Conservation (phyloP, 306 rosid species). For the Acmispon strigosus region DNA sequence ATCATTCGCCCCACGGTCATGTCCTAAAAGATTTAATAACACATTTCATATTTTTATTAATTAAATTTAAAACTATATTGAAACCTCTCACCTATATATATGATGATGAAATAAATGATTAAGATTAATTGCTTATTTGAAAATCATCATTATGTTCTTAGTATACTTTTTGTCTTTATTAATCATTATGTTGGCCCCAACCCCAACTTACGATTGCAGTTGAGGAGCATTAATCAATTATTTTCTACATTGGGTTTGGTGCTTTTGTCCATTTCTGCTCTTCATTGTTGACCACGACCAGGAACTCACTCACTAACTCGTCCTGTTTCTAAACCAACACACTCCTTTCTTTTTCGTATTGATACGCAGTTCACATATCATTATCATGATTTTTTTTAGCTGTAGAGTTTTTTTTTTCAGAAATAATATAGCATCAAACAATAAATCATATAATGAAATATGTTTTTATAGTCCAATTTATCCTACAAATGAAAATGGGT, state of each 20-base stretch:
- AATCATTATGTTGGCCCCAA: background rate
- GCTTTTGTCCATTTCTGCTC: background rate
- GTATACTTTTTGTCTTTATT: background rate
- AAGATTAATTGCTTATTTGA: too few species aligned
- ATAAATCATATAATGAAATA: too few species aligned
- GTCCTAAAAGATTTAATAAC: too few species aligned
- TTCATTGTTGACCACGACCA: background rate
- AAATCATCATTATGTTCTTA: too few species aligned
- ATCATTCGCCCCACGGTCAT: too few species aligned
- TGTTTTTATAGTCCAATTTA: too few species aligned
- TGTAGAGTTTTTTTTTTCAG: background rate
- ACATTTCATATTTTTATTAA: too few species aligned
- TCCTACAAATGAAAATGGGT: too few species aligned
- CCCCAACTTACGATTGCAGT: background rate
- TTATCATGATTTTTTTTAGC: background rate
- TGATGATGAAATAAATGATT: too few species aligned
- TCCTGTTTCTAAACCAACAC: background rate
- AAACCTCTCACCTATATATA: too few species aligned
- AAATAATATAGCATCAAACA: too few species aligned
- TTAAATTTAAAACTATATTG: too few species aligned
- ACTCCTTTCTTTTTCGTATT: background rate
- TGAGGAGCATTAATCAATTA: constrained; percentile 1
- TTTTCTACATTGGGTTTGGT: background rate
- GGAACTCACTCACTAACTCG: background rate
- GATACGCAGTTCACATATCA: constrained; percentile 2